Conservation (phyloP, 2,329 filamentous ascomycete species). For the Elsinoe batatas region DNA sequence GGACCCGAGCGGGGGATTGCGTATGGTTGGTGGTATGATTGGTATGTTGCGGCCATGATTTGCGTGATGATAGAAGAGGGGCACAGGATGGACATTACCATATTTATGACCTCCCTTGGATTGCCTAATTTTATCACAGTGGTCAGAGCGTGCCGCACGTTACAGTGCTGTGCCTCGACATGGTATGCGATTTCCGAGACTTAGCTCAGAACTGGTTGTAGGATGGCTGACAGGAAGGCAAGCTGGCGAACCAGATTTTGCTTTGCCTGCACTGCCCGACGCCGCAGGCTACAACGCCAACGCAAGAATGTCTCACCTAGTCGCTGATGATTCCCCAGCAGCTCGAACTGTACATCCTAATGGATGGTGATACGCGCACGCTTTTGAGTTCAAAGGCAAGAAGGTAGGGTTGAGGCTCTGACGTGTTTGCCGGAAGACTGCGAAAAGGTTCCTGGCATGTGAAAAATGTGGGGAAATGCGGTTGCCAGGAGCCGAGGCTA, state of each 20-base stretch:
- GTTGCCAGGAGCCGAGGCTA: not conserved
- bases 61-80: not conserved
- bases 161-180: not conserved
- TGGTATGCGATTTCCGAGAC: not conserved
- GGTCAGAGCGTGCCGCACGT: not conserved
- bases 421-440: too few species aligned
- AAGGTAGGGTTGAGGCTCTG: too few species aligned
- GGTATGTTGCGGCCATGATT: not conserved
- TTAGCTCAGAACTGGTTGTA: not conserved
- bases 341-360: not conserved
- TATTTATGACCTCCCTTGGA: not conserved
- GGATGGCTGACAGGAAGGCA: conserved; percentile 3
- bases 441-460: not conserved
- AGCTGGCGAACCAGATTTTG: not conserved
- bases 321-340: not conserved
- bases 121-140: not conserved
- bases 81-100: not conserved
- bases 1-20: not conserved
- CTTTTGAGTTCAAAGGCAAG: too few species aligned
- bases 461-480: not conserved
- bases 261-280: not conserved
- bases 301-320: not conserved
- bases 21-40: not conserved
- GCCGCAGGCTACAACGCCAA: not conserved
- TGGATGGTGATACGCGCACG: too few species aligned